Conservation (phyloP, 129 eudicot species). For the Arctium minus region DNA sequence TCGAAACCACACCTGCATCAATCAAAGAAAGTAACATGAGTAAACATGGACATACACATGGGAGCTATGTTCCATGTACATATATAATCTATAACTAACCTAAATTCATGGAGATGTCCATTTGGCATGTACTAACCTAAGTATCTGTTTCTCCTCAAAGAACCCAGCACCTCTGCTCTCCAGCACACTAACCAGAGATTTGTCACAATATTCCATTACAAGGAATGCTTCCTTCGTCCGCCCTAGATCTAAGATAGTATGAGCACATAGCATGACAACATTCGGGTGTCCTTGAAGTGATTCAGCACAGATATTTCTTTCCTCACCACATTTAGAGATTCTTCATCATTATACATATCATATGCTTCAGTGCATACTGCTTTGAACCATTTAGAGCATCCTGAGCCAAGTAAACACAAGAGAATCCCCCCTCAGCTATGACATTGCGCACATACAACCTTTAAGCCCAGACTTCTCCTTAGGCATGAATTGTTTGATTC, state of each 20-base stretch:
- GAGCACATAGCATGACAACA: conserved; percentile 62
- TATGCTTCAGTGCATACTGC: conserved; percentile 95
- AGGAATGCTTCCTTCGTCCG: conserved; percentile 86
- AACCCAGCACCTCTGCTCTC: conserved; percentile 95
- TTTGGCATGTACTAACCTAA: too few relatives aligned
- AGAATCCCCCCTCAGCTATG: conserved; percentile 97
- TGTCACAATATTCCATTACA: conserved; percentile 92
- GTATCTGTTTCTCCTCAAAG: conserved; percentile 86
- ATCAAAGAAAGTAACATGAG: conserved; percentile 28
- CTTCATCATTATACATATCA: conserved; percentile 91
- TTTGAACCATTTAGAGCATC: conserved; percentile 84
- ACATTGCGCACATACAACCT: conserved; percentile 78
- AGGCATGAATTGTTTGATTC: conserved; percentile 72
- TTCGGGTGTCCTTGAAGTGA: conserved; percentile 95
- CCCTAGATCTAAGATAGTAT: conserved; percentile 83
- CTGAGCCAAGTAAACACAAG: conserved; percentile 87
- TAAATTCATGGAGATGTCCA: conserved; percentile 85
- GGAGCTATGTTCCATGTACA: conserved; percentile 49
- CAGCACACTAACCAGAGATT: conserved; percentile 83
- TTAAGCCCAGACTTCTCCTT: conserved; percentile 92
- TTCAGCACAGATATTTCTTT: conserved; percentile 92
- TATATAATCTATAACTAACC: conserved; percentile 78
- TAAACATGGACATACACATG: conserved; percentile 26
- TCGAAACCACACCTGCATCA: conserved; percentile 93
- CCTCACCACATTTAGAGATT: conserved; percentile 73